Percentiles rank a stretch among this genome's conserved stretches.
Conservation (phyloP, 495 filamentous ascomycete species). For the Aspergillus heteromorphus region DNA sequence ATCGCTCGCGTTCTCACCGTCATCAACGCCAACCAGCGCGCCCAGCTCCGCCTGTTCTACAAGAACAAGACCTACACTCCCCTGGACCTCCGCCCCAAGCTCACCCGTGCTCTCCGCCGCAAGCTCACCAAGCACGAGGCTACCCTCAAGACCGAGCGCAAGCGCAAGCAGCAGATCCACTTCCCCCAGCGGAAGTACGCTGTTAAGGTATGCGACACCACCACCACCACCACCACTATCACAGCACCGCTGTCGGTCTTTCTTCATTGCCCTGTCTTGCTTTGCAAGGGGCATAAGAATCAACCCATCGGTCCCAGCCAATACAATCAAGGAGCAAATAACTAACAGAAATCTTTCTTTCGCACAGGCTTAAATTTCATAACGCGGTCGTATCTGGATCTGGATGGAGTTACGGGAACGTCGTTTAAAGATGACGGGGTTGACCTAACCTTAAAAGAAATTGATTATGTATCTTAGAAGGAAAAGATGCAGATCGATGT, state of each 20-base stretch:
- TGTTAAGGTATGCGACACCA: conserved; percentile 72
- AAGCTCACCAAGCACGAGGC: conserved; percentile 86
- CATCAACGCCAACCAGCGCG: conserved; percentile 98
- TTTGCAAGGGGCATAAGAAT: no score
- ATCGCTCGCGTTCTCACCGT: conserved; percentile 97
- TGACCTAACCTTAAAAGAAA: conserved; percentile 37
- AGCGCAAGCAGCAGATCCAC: conserved; percentile 88
- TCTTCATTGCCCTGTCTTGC: no score
- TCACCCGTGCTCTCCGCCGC: conserved; percentile 92
- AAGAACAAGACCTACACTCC: conserved; percentile 98
- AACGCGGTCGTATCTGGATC: conserved; percentile 33
- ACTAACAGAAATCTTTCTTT: background rate
- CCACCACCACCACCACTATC: background rate
- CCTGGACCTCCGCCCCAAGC: conserved; percentile 94
- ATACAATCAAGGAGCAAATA: background rate
- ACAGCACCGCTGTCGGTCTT: no score
- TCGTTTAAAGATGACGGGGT: conserved; percentile 31
- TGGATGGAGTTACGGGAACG: conserved; percentile 33
- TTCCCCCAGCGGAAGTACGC: conserved; percentile 98
- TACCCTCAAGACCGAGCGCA: conserved; percentile 73
- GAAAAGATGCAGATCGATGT: conserved; percentile 41
- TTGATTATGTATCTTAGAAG: conserved; percentile 41
- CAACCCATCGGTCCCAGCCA: background rate
- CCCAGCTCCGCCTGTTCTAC: conserved; percentile 98
- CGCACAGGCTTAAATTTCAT: conserved; percentile 35